phyloP scores from a whole-genome alignment of 805 yeast genomes.

The Naumovozyma castellii region DNA sequence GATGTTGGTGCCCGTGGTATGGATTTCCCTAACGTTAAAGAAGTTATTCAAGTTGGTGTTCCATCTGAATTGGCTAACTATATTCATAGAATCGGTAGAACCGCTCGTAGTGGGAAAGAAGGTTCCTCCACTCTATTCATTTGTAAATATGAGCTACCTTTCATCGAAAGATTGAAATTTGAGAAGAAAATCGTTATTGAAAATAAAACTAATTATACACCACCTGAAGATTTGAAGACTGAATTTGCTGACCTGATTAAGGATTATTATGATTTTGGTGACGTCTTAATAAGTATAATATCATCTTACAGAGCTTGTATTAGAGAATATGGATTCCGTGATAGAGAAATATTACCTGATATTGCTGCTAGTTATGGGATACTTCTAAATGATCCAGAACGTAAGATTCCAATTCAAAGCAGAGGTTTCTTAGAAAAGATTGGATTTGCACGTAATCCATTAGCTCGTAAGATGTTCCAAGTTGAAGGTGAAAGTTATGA shows the following conservation, averaged over 20 bases:
- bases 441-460: slow-evolving; percentile 17
- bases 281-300: slow-evolving; percentile 29
- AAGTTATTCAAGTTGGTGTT: slow-evolving; percentile 77
- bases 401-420: slow-evolving; percentile 16
- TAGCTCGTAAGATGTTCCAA: slow-evolving; percentile 20
- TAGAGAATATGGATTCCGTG: slow-evolving; percentile 28
- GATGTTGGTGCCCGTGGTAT: slow-evolving; percentile 96
- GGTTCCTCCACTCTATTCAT: slow-evolving; percentile 63
- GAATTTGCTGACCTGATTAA: slow-evolving; percentile 20
- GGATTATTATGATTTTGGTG: slow-evolving; percentile 20
- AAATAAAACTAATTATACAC: slow-evolving; percentile 34
- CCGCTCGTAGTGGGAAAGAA: slow-evolving; percentile 80
- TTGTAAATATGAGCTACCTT: slow-evolving; percentile 48
- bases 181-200: slow-evolving; percentile 48
- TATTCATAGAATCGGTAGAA: slow-evolving; percentile 90
- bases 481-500: neutral
- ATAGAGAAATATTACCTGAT: slow-evolving; percentile 12
- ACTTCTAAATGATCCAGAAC: slow-evolving; percentile 16
- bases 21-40: slow-evolving; percentile 83
- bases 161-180: slow-evolving; percentile 38
- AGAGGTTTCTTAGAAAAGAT: slow-evolving; percentile 13
- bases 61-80: slow-evolving; percentile 69
- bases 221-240: slow-evolving; percentile 26
- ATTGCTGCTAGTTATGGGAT: slow-evolving; percentile 20
- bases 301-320: slow-evolving; percentile 31